Evolutionary conservation across 345 rosid genomes (phyloP), one percentile per base, ranked within the genome.

Genomic region (Barbarea vulgaris): DNA sequence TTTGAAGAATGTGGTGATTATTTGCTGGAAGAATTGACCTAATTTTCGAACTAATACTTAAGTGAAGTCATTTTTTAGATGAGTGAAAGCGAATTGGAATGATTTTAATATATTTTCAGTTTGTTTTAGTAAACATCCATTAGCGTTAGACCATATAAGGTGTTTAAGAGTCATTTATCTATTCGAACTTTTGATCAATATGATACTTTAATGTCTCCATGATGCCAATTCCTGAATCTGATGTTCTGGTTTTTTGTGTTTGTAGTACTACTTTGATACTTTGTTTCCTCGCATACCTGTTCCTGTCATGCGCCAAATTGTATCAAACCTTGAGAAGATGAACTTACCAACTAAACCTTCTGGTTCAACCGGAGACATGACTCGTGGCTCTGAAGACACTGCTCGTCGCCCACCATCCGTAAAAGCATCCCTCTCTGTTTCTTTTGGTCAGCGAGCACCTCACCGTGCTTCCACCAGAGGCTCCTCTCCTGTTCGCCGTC

Each of bases 401-500:
- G 98, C 99, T 9, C 94, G 98, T 33, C 87, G 99, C 8, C 99
- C 99, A 6, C 99, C 99, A 12, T 95, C 99, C 17, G 99, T 95
- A 68, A 95, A 95, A 88, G 99, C 99, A 71, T 90, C 99, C 36
- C 98, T 95, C 60, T 95, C 99, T 18, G 99, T 95, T 54, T 95
- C 99, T 39, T 95, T 95, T 77, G 98, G 99, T 58, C 99, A 95
- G 87, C 97, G 98, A 44, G 99, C 99, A 60, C 99, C 99, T 2
- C 99, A 95, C 59, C 97, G 98, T 64, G 98, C 99, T 48, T 95
- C 99, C 30, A 95, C 99, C 54, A 84, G 99, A 83, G 98, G 90
- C 80, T 95, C 97, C 0, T 95, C 99, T 3, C 99, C 99, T 28
- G 89, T 95, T 70, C 94, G 97, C 9, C 96, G 99, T 56, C 88